phyloP scores from a whole-genome alignment of 352 stramenopile genomes.

The Globisporangium paroecandrum region DNA sequence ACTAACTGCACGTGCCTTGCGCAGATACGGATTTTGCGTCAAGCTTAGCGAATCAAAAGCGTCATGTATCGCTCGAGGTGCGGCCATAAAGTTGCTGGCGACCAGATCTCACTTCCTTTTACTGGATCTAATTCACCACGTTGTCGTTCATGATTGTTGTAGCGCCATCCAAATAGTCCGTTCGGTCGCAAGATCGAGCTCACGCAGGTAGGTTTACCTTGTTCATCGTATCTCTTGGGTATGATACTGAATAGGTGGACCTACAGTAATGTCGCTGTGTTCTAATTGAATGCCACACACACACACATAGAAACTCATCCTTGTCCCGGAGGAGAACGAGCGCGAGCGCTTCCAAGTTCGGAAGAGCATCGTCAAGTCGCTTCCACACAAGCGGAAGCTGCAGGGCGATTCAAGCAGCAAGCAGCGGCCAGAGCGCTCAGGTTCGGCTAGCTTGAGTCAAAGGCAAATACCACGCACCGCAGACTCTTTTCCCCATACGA shows the following conservation, averaged over 20 bases:
- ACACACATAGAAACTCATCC: slow-evolving; percentile 10
- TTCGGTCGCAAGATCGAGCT: slow-evolving; percentile 40
- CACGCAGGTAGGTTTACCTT: slow-evolving; percentile 22
- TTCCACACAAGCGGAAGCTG: not conserved
- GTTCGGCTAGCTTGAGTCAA: not conserved
- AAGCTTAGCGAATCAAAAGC: not conserved
- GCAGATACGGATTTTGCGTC: not conserved
- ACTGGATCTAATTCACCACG: not conserved
- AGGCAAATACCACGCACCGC: not conserved
- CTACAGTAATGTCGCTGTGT: not conserved
- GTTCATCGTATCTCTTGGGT: not conserved
- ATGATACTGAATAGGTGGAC: no score
- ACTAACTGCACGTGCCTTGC: not conserved
- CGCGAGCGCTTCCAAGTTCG: slow-evolving; percentile 13
- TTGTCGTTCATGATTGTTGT: not conserved
- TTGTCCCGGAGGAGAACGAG: not conserved
- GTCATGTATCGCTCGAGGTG: not conserved
- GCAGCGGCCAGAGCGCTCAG: not conserved
- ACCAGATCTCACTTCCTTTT: not conserved
- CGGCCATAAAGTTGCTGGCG: not conserved
- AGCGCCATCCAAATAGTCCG: slow-evolving; percentile 39
- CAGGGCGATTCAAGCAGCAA: not conserved
- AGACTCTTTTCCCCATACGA: not conserved
- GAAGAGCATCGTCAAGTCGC: slow-evolving; percentile 4
- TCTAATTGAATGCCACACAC: not conserved